A percentile compares a stretch with the other conserved stretches of the same genome.
These are phyloP conservation scores for Xylaria grammica DNA, from an alignment of 495 filamentous ascomycete species.

Conservation along the genomic window DNA sequence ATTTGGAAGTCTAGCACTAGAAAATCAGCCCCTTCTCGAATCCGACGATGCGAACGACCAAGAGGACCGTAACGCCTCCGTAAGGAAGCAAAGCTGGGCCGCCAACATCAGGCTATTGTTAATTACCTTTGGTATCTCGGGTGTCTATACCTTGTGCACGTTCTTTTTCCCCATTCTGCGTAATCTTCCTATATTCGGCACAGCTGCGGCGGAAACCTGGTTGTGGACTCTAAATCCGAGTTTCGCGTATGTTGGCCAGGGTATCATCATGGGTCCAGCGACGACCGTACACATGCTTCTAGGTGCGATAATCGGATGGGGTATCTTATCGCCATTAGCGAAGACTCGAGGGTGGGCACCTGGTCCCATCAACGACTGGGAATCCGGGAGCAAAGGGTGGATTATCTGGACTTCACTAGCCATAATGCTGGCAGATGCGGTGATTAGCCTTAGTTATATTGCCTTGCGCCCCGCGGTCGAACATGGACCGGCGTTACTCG, in stretches of 20 bases:
- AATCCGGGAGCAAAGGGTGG: constrained; percentile 92
- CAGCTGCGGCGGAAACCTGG: constrained; percentile 76
- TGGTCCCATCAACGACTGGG: constrained; percentile 85
- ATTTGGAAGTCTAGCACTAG: constrained; percentile 37
- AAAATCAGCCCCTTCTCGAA: constrained; percentile 32
- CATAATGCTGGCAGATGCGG: constrained; percentile 94
- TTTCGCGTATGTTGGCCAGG: constrained; percentile 89
- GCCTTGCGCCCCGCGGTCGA: constrained; percentile 62
- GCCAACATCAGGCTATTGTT: constrained; percentile 58
- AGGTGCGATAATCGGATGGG: constrained; percentile 91
- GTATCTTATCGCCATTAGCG: constrained; percentile 83
- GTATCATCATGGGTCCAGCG: constrained; percentile 87
- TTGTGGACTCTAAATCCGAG: constrained; percentile 96
- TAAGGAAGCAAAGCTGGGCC: constrained; percentile 51
- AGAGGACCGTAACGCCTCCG: constrained; percentile 19
- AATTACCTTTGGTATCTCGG: constrained; percentile 58
- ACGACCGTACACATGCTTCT: constrained; percentile 96
- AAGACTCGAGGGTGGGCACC: constrained; percentile 88
- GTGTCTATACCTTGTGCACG: constrained; percentile 75
- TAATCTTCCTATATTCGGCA: constrained; percentile 83
- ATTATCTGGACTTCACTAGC: constrained; percentile 95
- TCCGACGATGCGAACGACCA: constrained; percentile 23
- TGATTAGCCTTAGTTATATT: constrained; percentile 86
- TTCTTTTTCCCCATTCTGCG: constrained; percentile 90
- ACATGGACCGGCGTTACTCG: constrained; percentile 23